These are phyloP conservation scores for Ambrosia artemisiifolia DNA, from an alignment of 129 eudicot species.

Conservation along the genomic window DNA sequence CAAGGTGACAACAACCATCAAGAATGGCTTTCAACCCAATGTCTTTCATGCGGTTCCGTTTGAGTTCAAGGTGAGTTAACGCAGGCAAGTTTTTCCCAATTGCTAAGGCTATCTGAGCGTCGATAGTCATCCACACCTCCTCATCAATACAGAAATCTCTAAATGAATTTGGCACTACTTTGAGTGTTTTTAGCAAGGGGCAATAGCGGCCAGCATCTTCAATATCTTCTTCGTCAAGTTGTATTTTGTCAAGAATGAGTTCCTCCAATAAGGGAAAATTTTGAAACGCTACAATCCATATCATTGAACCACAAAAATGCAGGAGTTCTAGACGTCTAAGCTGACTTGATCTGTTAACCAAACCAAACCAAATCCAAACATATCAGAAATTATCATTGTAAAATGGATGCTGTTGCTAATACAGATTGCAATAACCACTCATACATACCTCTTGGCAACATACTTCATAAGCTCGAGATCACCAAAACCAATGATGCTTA, in stretches of 20 bases:
- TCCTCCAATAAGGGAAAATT: not conserved
- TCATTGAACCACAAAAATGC: not conserved
- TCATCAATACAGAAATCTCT: not conserved
- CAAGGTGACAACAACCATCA: not conserved
- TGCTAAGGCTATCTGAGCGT: not conserved
- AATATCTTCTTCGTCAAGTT: not conserved
- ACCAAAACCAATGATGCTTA: not conserved
- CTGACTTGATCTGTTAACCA: not conserved
- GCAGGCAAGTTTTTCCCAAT: not conserved
- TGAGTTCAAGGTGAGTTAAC: not conserved
- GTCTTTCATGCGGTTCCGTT: not conserved
- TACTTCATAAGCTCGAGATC: not conserved
- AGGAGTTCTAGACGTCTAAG: not conserved
- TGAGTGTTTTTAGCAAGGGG: constrained; percentile 4
- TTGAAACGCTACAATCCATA: not conserved
- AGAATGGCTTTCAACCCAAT: not conserved
- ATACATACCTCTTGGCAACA: not conserved
- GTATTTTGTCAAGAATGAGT: not conserved
- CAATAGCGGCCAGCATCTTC: not conserved
- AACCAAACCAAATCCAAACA: too few relatives aligned
- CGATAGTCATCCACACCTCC: not conserved
- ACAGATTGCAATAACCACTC: not conserved
- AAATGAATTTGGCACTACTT: not conserved
- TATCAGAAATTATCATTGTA: not conserved
- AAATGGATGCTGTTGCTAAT: not conserved